Percentiles rank a stretch among this genome's conserved stretches.
Evolutionary conservation across 2,329 filamentous ascomycete genomes (phyloP).

Genomic region (Pyrenophora tritici-repentis): DNA sequence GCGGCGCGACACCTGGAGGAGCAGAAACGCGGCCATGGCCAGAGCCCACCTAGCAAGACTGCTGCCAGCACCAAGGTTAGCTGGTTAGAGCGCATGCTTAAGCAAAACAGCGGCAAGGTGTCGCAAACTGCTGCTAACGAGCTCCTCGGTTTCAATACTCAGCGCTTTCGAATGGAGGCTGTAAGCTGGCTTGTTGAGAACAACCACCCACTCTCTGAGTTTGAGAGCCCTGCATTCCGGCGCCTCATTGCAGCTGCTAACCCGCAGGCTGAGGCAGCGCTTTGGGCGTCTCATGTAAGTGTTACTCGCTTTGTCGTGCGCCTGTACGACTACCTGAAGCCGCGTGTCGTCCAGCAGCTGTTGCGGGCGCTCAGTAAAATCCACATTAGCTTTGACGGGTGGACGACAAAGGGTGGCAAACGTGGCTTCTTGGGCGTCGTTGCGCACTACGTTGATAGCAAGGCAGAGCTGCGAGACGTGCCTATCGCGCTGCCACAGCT

Average conservation of each 20-base stretch:
- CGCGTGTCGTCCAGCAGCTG: background rate
- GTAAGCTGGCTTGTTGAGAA: conserved; percentile 10
- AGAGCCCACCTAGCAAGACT: too few relatives aligned
- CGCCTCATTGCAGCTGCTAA: background rate
- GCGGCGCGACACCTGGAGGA: too few relatives aligned
- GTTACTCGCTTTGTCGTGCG: conserved; percentile 3
- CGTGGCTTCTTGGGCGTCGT: conserved; percentile 2
- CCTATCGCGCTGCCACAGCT: conserved; percentile 8
- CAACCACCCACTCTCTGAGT: too few relatives aligned
- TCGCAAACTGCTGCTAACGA: conserved; percentile 1
- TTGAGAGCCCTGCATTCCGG: conserved; percentile 7
- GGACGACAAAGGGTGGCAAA: too few relatives aligned
- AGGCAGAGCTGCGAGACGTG: conserved; percentile 1
- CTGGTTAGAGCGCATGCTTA: background rate
- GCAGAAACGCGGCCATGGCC: background rate
- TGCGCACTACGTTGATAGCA: background rate
- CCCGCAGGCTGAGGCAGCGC: conserved; percentile 3
- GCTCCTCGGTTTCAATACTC: conserved; percentile 4
- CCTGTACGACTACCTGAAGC: conserved; percentile 4
- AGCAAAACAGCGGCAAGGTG: background rate
- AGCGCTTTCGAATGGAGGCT: conserved; percentile 5
- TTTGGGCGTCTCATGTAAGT: conserved; percentile 5
- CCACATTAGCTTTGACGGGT: too few relatives aligned
- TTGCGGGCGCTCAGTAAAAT: too few relatives aligned
- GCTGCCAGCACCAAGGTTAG: too few relatives aligned